A percentile compares a stretch with the other conserved stretches of the same genome.
Evolutionary conservation across 1,139 yeast species (phyloP).

Genomic region (Pneumocystis carinii): DNA sequence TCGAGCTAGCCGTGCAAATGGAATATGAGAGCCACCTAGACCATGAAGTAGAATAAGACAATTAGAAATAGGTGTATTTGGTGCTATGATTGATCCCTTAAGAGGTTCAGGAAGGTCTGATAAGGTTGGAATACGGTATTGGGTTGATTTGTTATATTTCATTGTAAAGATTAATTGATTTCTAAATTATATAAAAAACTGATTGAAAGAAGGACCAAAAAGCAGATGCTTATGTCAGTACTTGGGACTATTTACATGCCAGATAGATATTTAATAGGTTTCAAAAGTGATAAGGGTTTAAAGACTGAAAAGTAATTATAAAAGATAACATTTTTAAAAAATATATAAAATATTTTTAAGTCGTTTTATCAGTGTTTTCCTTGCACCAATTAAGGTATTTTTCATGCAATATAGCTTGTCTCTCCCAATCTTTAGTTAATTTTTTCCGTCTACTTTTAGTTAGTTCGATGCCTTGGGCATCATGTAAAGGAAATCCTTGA

Average conservation of each 20-base stretch:
- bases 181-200: not conserved
- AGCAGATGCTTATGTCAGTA: too few species aligned
- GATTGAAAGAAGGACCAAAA: not conserved
- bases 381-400: constrained; percentile 31
- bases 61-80: not conserved
- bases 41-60: constrained; percentile 1
- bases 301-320: too few species aligned
- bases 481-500: constrained; percentile 65
- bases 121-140: not conserved
- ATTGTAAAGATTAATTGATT: not conserved
- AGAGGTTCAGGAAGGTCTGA: not conserved
- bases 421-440: constrained; percentile 57
- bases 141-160: not conserved
- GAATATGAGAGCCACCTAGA: not conserved
- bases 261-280: too few species aligned
- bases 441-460: constrained; percentile 78
- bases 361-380: not conserved
- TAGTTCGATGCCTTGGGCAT: constrained; percentile 56
- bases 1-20: not conserved
- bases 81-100: not conserved
- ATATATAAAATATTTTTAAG: not conserved
- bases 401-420: constrained; percentile 67
- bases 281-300: too few species aligned
- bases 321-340: not conserved
- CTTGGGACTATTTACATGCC: too few species aligned